Conservation (phyloP, 345 rosid genomes). For the Bruguiera parviflora region DNA sequence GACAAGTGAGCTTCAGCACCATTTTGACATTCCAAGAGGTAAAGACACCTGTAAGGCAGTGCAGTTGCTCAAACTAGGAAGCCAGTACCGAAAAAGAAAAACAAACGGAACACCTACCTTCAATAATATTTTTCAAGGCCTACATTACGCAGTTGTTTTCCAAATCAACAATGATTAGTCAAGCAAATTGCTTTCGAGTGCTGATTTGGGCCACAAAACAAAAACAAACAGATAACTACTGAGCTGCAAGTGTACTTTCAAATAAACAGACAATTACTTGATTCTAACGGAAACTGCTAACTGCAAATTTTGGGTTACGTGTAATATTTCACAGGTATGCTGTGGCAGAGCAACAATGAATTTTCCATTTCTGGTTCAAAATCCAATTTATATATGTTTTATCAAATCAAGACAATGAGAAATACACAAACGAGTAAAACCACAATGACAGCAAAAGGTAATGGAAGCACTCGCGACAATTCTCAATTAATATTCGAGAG, state of each 20-base stretch:
- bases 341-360: background rate
- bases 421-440: background rate
- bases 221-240: background rate
- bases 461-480: background rate
- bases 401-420: background rate
- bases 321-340: background rate
- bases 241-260: too few relatives aligned
- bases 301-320: background rate
- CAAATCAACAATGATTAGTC: background rate
- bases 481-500: background rate
- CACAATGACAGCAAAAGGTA: background rate
- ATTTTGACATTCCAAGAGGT: background rate
- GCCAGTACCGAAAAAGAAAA: background rate
- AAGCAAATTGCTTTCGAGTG: background rate
- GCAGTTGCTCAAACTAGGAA: background rate
- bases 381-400: background rate
- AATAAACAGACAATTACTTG: too few relatives aligned
- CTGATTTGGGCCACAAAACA: background rate
- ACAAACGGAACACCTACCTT: background rate
- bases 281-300: too few relatives aligned
- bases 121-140: background rate
- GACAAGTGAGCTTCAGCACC: background rate
- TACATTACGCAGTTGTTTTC: background rate
- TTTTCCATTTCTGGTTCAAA: background rate
- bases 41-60: background rate